Evolutionary conservation across 768 basidiomycete species (phyloP).

Genomic region (Russula earlei): DNA sequence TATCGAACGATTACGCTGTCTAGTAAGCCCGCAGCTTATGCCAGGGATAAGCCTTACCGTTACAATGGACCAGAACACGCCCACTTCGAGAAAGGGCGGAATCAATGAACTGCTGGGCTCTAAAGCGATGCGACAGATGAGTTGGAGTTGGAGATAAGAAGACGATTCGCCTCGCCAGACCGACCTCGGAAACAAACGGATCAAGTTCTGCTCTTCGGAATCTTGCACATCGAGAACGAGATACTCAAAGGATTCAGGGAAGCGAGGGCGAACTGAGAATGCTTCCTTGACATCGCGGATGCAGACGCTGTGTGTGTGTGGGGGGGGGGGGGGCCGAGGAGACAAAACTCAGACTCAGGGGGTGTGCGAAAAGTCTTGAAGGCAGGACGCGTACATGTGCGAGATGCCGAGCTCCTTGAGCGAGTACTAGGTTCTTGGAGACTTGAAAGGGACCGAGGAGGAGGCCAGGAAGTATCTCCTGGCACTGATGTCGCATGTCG

Average conservation of each 20-base stretch:
- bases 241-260: constrained; percentile 70
- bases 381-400: constrained; percentile 52
- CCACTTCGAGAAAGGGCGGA: constrained; percentile 56
- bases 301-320: constrained; percentile 49
- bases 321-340: neutral
- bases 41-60: constrained; percentile 42
- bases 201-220: constrained; percentile 91
- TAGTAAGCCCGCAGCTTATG: neutral
- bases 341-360: constrained; percentile 1
- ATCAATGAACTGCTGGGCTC: constrained; percentile 72
- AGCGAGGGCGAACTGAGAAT: constrained; percentile 81
- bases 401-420: constrained; percentile 61
- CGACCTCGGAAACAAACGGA: constrained; percentile 79
- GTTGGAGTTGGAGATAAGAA: neutral
- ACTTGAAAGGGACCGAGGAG: constrained; percentile 82
- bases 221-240: constrained; percentile 81
- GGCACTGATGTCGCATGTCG: constrained; percentile 92
- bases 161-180: constrained; percentile 22
- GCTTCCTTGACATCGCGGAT: constrained; percentile 86
- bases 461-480: constrained; percentile 80
- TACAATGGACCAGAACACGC: constrained; percentile 82
- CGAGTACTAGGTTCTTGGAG: constrained; percentile 68
- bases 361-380: constrained; percentile 4
- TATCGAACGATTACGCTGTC: neutral
- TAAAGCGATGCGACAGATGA: constrained; percentile 24